phyloP scores from a whole-genome alignment of 2,329 filamentous ascomycete species.

The Polychaeton citri region DNA sequence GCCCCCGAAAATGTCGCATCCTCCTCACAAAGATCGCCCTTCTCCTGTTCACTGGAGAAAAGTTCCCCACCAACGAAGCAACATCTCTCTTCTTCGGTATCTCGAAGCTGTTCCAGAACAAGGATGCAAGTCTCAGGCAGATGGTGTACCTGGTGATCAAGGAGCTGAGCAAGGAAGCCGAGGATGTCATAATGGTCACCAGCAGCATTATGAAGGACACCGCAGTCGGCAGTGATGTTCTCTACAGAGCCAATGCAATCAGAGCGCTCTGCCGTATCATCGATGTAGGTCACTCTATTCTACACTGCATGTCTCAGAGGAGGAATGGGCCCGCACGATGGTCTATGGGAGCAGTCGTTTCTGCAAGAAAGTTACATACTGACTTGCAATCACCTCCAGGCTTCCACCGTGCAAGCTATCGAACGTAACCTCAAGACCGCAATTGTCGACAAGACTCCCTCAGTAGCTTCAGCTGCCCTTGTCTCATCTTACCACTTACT shows the following conservation, averaged over 20 bases:
- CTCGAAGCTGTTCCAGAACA: conserved; percentile 98
- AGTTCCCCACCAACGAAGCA: conserved; percentile 92
- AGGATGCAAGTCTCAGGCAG: conserved; percentile 92
- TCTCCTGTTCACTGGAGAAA: conserved; percentile 91
- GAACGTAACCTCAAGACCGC: conserved; percentile 98
- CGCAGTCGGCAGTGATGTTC: conserved; percentile 71
- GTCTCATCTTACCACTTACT: conserved; percentile 97
- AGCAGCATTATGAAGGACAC: conserved; percentile 99
- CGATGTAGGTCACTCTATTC: conserved; percentile 49
- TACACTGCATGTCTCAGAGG: no score
- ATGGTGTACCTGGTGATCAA: conserved; percentile 99
- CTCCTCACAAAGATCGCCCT: conserved; percentile 95
- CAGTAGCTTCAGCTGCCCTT: conserved; percentile 87
- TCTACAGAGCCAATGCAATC: conserved; percentile 93
- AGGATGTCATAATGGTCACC: conserved; percentile 99
- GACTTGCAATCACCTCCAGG: conserved; percentile 36
- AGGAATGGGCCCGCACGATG: not conserved
- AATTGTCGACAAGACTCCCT: conserved; percentile 97
- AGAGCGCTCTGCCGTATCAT: conserved; percentile 92
- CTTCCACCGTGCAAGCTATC: conserved; percentile 91
- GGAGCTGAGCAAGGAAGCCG: conserved; percentile 85
- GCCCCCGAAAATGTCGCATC: conserved; percentile 92
- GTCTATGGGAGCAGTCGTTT: not conserved
- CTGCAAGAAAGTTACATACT: conserved; percentile 1
- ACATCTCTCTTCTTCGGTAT: conserved; percentile 98